phyloP scores from a whole-genome alignment of 352 stramenopile genomes.

The Phytophthora boehmeriae region DNA sequence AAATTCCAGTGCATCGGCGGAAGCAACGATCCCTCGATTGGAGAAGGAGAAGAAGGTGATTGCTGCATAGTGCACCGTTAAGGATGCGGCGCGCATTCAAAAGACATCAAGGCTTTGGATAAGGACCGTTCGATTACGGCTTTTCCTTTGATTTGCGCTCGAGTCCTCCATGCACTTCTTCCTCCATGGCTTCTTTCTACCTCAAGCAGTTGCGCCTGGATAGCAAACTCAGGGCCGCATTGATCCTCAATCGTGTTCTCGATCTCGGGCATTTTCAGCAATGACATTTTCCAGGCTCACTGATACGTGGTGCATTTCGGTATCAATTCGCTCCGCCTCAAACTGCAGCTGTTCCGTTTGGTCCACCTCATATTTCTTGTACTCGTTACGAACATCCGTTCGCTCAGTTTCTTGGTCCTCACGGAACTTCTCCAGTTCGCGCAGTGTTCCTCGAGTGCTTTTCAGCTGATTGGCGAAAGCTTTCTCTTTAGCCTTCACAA shows the following conservation, averaged over 20 bases:
- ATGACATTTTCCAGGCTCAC: slow-evolving; percentile 74
- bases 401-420: slow-evolving; percentile 72
- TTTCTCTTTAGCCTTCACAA: slow-evolving; percentile 82
- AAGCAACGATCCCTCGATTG: slow-evolving; percentile 77
- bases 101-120: slow-evolving; percentile 88
- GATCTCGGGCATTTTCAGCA: slow-evolving; percentile 77
- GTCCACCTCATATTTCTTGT: slow-evolving; percentile 67
- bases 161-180: slow-evolving; percentile 75
- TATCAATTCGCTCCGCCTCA: slow-evolving; percentile 75
- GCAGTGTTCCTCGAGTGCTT: slow-evolving; percentile 71
- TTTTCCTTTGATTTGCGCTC: slow-evolving; percentile 73
- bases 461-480: slow-evolving; percentile 78
- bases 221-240: slow-evolving; percentile 65
- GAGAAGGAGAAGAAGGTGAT: slow-evolving; percentile 83
- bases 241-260: slow-evolving; percentile 79
- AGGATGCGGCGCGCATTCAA: slow-evolving; percentile 86
- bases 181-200: slow-evolving; percentile 67
- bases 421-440: slow-evolving; percentile 78
- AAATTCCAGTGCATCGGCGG: slow-evolving; percentile 83
- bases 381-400: slow-evolving; percentile 50
- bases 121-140: slow-evolving; percentile 77
- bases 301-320: slow-evolving; percentile 76
- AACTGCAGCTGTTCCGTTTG: slow-evolving; percentile 81
- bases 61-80: slow-evolving; percentile 81
- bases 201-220: slow-evolving; percentile 55